Percentiles rank a stretch among this genome's conserved stretches.
phyloP scores from a whole-genome alignment of 768 basidiomycete species.

The Heimioporus sp. region DNA sequence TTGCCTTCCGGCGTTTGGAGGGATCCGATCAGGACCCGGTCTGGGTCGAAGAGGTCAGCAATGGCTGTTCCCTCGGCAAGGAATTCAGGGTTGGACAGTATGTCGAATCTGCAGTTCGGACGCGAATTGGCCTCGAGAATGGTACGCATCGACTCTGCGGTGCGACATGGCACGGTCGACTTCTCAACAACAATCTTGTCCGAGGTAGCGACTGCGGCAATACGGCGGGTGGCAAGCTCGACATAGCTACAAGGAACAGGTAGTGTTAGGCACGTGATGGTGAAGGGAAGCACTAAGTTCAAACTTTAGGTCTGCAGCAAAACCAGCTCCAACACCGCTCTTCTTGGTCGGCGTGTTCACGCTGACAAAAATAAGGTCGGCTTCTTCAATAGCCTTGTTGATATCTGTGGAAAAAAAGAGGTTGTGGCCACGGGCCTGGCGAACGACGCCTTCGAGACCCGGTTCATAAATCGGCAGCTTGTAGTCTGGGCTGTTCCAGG shows the following conservation, averaged over 20 bases:
- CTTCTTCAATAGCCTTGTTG: slow-evolving; percentile 88
- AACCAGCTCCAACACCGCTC: slow-evolving; percentile 94
- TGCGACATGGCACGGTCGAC: slow-evolving; percentile 97
- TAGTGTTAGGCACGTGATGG: slow-evolving; percentile 5
- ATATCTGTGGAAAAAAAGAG: slow-evolving; percentile 97
- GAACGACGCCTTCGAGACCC: slow-evolving; percentile 89
- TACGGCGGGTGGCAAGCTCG: slow-evolving; percentile 93
- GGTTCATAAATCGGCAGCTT: slow-evolving; percentile 96
- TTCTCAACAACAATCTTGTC: slow-evolving; percentile 99
- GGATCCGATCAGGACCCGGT: slow-evolving; percentile 96
- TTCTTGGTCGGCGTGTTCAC: slow-evolving; percentile 99
- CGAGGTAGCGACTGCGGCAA: slow-evolving; percentile 85
- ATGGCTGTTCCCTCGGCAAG: slow-evolving; percentile 98
- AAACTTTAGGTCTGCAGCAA: slow-evolving; percentile 97
- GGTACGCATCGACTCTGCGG: slow-evolving; percentile 98
- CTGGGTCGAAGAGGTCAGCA: slow-evolving; percentile 80
- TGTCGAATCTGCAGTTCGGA: slow-evolving; percentile 88
- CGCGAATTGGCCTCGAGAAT: slow-evolving; percentile 98
- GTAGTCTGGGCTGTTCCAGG: slow-evolving; percentile 91
- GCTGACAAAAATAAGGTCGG: slow-evolving; percentile 96
- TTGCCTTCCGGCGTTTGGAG: slow-evolving; percentile 86
- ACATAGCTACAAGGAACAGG: slow-evolving; percentile 67
- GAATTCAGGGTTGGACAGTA: slow-evolving; percentile 99
- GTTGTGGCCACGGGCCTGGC: slow-evolving; percentile 85
- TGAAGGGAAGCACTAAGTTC: slow-evolving; percentile 28